Base-by-base conservation (phyloP, 2,329 filamentous ascomycete genomes). In the Fusarium agapanthi region DNA sequence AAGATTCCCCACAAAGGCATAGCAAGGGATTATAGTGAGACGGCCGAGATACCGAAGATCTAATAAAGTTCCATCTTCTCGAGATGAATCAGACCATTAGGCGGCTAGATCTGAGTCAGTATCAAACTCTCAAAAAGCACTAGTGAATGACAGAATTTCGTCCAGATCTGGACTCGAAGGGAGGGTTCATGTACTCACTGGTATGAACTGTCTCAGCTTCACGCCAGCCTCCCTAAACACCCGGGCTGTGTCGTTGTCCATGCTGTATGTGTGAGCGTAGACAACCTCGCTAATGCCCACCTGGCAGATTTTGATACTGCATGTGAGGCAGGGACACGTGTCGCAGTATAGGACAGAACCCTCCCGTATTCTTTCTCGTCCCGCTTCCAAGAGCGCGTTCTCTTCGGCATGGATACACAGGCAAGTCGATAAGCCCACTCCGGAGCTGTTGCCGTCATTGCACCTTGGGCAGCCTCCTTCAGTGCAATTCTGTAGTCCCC, bases 381-480 rank as follows among this genome's bases (percentile, higher is more conserved):
- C 96, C 26, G 96, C 96, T 85, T 99, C 96, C 15, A 99, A 87
- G 65, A 99, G 87, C 3, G 96, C 96, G 81, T 99, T 99, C 84
- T 99, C 96, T 84, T 99, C 96, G 2, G 96, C 96, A 81, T 99
- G 96, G n/a, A 99, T 89, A 81, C 96, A 99, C 55, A 98, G 87
- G 79, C 96, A 99, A 11, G 95, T 97, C 9, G 91, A 90, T 26
- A 99, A 87, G 2, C 89, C 91, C 50, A 91, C 87, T 30, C 96
- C 96, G 47, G 86, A 87, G 35, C 88, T 88, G 62, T 89, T 87
- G 11, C 90, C 92, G 58, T 88, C 88, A 81, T 99, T 98, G 83
- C 96, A 99, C 54, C 96, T 88, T 16, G 86, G 84, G 86, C 96
- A 99, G 55, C 96, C 96, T 74, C 96, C 96, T 78, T 97, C 93